Conservation (phyloP, 352 stramenopile species). For the Pythium folliculosum region DNA sequence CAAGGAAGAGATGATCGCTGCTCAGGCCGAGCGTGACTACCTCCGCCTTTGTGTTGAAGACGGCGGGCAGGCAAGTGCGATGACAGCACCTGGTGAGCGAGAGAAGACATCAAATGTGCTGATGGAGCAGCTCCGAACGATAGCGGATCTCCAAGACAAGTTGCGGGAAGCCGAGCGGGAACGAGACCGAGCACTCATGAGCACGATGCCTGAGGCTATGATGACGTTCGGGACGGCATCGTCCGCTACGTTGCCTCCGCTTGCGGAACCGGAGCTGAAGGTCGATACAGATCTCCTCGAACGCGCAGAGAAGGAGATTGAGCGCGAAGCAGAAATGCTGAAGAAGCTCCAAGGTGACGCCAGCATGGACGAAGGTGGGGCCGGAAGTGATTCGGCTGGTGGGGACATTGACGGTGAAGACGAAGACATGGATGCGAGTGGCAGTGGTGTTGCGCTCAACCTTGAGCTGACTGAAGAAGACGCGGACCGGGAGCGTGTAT, state of each 20-base stretch:
- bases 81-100: slow-evolving; percentile 31
- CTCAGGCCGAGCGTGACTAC: slow-evolving; percentile 82
- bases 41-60: slow-evolving; percentile 74
- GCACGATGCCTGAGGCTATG: slow-evolving; percentile 21
- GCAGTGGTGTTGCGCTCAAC: slow-evolving; percentile 37
- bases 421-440: slow-evolving; percentile 38
- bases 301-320: slow-evolving; percentile 74
- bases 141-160: slow-evolving; percentile 80
- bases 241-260: slow-evolving; percentile 27
- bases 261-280: slow-evolving; percentile 54
- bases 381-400: slow-evolving; percentile 42
- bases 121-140: slow-evolving; percentile 79
- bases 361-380: slow-evolving; percentile 39
- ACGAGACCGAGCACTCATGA: slow-evolving; percentile 63
- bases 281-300: slow-evolving; percentile 67
- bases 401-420: slow-evolving; percentile 44
- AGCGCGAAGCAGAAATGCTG: slow-evolving; percentile 70
- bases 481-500: slow-evolving; percentile 77
- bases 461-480: slow-evolving; percentile 55
- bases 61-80: slow-evolving; percentile 21
- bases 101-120: slow-evolving; percentile 69
- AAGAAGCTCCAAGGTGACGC: slow-evolving; percentile 69
- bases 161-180: slow-evolving; percentile 64
- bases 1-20: slow-evolving; percentile 85
- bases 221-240: slow-evolving; percentile 24